Evolutionary conservation across 2,329 filamentous ascomycete species (phyloP).

Genomic region (Pestalotiopsis fici): DNA sequence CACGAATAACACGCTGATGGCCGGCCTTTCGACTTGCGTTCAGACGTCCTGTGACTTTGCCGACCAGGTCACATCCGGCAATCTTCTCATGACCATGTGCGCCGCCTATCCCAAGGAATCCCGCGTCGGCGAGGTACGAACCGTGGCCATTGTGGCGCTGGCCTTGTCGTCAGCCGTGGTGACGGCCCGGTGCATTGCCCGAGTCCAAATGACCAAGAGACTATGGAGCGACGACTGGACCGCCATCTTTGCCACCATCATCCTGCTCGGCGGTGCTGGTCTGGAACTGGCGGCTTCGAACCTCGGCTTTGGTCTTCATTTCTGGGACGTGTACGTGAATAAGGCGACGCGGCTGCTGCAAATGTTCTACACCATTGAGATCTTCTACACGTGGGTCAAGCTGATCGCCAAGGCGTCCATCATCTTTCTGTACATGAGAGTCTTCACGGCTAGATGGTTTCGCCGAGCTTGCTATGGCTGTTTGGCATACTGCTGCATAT

Average conservation of each 20-base stretch:
- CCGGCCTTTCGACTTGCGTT: slow-evolving; percentile 16
- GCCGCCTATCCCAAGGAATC: slow-evolving; percentile 20
- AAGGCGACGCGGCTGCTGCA: slow-evolving; percentile 11
- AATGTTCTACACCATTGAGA: slow-evolving; percentile 4
- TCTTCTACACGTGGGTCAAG: slow-evolving; percentile 7
- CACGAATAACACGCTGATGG: slow-evolving; percentile 13
- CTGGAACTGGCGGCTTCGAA: slow-evolving; percentile 19
- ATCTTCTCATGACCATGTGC: slow-evolving; percentile 12
- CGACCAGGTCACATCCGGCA: slow-evolving; percentile 15
- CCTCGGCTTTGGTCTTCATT: slow-evolving; percentile 21
- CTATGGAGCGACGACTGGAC: slow-evolving; percentile 21
- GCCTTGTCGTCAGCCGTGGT: slow-evolving; percentile 15
- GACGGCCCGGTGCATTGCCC: slow-evolving; percentile 17
- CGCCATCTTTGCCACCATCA: slow-evolving; percentile 5
- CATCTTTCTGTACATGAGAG: slow-evolving; percentile 6
- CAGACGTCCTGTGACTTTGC: slow-evolving; percentile 16
- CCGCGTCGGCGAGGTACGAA: slow-evolving; percentile 14
- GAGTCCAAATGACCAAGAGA: slow-evolving; percentile 12
- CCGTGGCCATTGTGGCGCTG: slow-evolving; percentile 9
- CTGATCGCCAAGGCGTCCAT: slow-evolving; percentile 7
- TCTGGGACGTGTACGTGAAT: slow-evolving; percentile 20
- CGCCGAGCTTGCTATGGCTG: background rate
- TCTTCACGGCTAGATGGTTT: slow-evolving; percentile 3
- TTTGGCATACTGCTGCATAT: background rate
- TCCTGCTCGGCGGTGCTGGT: slow-evolving; percentile 16